These are phyloP conservation scores for Dioscorea alata DNA, from an alignment of 106 monocot genomes.

Conservation along the genomic window DNA sequence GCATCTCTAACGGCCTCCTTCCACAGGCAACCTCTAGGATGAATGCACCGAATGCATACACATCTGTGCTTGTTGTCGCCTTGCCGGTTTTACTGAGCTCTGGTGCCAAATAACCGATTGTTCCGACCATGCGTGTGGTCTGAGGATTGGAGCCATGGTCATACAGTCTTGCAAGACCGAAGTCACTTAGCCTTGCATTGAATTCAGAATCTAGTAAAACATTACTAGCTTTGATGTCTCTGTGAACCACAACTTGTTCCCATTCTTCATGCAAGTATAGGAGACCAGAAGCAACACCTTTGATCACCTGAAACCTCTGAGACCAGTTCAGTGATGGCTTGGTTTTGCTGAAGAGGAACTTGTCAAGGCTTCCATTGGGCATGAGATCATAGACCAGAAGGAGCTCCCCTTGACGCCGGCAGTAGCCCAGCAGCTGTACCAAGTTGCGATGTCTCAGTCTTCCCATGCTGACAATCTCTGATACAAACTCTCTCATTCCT, in stretches of 20 bases:
- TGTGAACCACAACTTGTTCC: neutral
- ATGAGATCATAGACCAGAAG: constrained; percentile 28
- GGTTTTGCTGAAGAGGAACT: constrained; percentile 7
- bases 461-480: constrained; percentile 22
- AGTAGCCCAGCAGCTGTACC: constrained; percentile 19
- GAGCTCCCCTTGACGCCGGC: constrained; percentile 24
- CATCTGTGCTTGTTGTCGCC: neutral
- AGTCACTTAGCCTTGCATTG: neutral
- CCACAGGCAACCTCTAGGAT: neutral
- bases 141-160: neutral
- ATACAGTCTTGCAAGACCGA: neutral
- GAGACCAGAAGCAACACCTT: neutral
- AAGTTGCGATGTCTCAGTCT: constrained; percentile 22
- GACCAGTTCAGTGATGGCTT: neutral
- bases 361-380: constrained; percentile 41
- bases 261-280: neutral
- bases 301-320: neutral
- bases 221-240: neutral
- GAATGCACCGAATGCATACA: neutral
- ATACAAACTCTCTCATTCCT: constrained; percentile 21
- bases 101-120: neutral
- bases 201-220: neutral
- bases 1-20: neutral
- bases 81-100: neutral
- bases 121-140: neutral